phyloP scores from a whole-genome alignment of 2,329 filamentous ascomycete genomes.

The Ceratocystis destructans region DNA sequence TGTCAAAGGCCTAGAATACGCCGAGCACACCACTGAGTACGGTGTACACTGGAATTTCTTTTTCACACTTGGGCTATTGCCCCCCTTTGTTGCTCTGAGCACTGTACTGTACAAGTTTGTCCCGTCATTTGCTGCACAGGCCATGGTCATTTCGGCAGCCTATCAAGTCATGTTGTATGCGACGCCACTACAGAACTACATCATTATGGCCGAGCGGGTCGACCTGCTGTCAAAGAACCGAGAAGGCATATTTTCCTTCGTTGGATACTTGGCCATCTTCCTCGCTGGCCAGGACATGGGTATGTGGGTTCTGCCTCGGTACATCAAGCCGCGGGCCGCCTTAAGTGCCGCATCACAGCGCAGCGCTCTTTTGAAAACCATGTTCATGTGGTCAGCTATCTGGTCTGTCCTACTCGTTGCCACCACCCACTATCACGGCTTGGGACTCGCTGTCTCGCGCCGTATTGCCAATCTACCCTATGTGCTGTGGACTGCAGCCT shows the following conservation, averaged over 20 bases:
- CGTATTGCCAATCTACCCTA: constrained; percentile 89
- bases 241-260: constrained; percentile 89
- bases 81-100: constrained; percentile 75
- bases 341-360: constrained; percentile 31
- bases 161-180: constrained; percentile 69
- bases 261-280: constrained; percentile 85
- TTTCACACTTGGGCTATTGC: constrained; percentile 81
- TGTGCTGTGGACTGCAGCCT: constrained; percentile 80
- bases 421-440: constrained; percentile 55
- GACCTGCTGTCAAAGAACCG: constrained; percentile 79
- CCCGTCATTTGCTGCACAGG: constrained; percentile 63
- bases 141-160: constrained; percentile 49
- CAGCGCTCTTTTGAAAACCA: constrained; percentile 45
- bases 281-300: constrained; percentile 76
- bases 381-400: constrained; percentile 49
- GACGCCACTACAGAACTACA: constrained; percentile 66
- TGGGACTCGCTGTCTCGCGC: constrained; percentile 66
- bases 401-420: constrained; percentile 62
- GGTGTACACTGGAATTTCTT: constrained; percentile 99
- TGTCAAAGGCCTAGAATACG: constrained; percentile 90
- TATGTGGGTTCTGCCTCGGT: constrained; percentile 59
- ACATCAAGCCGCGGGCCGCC: constrained; percentile 32
- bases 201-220: constrained; percentile 66
- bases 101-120: constrained; percentile 57
- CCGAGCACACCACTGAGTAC: constrained; percentile 93